Base-by-base conservation (phyloP, 345 rosid genomes). In the Populus ilicifolia region DNA sequence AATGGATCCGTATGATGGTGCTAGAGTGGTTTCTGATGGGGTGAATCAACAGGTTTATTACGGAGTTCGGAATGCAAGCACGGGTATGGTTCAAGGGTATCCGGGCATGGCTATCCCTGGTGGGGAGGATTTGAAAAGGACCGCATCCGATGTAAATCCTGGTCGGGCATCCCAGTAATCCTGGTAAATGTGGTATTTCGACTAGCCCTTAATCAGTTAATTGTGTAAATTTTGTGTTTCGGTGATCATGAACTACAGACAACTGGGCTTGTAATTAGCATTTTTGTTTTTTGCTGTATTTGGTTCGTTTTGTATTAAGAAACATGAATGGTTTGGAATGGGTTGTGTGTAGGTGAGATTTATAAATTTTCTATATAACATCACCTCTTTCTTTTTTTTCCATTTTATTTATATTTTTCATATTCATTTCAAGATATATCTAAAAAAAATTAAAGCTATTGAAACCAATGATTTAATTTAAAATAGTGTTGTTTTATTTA, bases 41-140 rank as follows among this genome's bases (percentile, higher is more conserved):
- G 71, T 83, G 70, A 90, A 82, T 75, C 94, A 86, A 54, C 92
- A 77, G 54, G 86, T 87, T 18, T 93, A 88, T 81, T 90, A 93
- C 33, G 98, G 94, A 65, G 83, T 88, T 76, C 82, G 88, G 59
- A 76, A 84, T 77, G 75, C 75, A 44, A 54, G 46, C 38, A 78
- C 90, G 13, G 90, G 89, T 71, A 75, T 86, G 81, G 83, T 83
- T 68, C 84, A 85, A 5, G 86, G 87, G 67, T 89, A 92, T 67
- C 83, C 88, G 6, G 97, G 93, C 39, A 81, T 89, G 86, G 75
- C 85, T 76, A 80, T 83, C n/a, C 83, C 87, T 33, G 90, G 88
- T 14, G 97, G 80, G 52, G 94, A 93, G 20, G 97, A 90, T 62
- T 64, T 78, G 74, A 77, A 75, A 50, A 86, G 88, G 71, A 79